Base-by-base conservation (phyloP, 192 early-diverging fungal genomes). In the Linnemannia exigua region DNA sequence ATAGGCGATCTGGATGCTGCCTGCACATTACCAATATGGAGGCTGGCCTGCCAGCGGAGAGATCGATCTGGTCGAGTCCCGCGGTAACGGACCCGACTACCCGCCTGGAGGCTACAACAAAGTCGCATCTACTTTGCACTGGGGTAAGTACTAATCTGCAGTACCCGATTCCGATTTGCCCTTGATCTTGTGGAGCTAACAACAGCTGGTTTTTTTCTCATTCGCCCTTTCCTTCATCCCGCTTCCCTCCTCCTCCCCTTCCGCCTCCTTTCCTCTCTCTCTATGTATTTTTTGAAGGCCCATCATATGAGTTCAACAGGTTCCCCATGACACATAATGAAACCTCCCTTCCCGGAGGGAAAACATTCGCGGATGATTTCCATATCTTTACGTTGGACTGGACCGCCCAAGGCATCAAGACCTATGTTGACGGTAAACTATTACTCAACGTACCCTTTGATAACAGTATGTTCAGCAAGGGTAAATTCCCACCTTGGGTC, bases 31-130 rank as follows among this genome's bases (percentile, higher is more conserved):
- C 54, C 69, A 79, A 11, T 94, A 94, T 70, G 93, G 93, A 52
- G 50, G 67, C 19, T 92, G 91, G 93, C 93, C 93, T n/a, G 91
- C 93, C 1, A 91, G 89, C 73, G 93, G 93, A 69, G 91, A 90
- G 74, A 92, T 92, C 48, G 91, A 92, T 83, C 58, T 92, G 20
- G 87, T 92, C 79, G 91, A 94, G 79, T 79, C 89, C 5, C 88
- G 91, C 19, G 93, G 92, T 35, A 94, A 94, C 76, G 83, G 70
- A 16, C 77, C 82, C 31, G 83, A 90, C 11, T 89, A 90, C 44
- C 38, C 79, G 0, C 67, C 41, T 3, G 89, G 89, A 67, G 84
- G 88, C 20, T 25, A 67, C 54, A 78, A 91, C 58, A 81, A 77
- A 9, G 75, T 91, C 11, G 82, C 87, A 7, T 91, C 87, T 1